phyloP scores from a whole-genome alignment of 2,329 filamentous ascomycete genomes.

The Aspergillus costaricaensis region DNA sequence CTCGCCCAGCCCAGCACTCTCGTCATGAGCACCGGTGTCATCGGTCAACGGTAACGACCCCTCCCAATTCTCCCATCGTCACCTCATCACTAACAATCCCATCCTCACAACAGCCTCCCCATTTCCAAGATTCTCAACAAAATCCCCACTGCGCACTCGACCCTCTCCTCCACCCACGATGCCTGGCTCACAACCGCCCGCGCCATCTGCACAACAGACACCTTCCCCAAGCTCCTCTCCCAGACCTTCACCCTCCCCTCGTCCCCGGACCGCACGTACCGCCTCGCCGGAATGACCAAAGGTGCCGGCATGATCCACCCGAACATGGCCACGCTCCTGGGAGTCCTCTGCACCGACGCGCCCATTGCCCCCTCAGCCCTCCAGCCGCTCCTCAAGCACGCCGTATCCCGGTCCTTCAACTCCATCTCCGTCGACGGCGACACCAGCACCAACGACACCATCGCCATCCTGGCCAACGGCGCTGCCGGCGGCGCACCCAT shows the following conservation, averaged over 20 bases:
- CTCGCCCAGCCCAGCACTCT: slow-evolving; percentile 64
- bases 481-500: slow-evolving; percentile 75
- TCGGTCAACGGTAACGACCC: slow-evolving; percentile 72
- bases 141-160: slow-evolving; percentile 73
- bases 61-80: neutral
- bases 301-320: slow-evolving; percentile 99
- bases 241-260: slow-evolving; percentile 81
- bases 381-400: slow-evolving; percentile 68
- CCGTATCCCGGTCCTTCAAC: slow-evolving; percentile 88
- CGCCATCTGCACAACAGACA: slow-evolving; percentile 97
- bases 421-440: slow-evolving; percentile 96
- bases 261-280: slow-evolving; percentile 72
- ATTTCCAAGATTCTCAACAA: slow-evolving; percentile 85
- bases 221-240: slow-evolving; percentile 93
- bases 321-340: slow-evolving; percentile 96
- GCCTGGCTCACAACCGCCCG: slow-evolving; percentile 85
- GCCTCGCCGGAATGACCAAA: slow-evolving; percentile 93
- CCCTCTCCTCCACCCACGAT: slow-evolving; percentile 73
- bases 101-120: slow-evolving; percentile 62
- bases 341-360: slow-evolving; percentile 88
- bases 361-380: slow-evolving; percentile 71
- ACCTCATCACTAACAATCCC: neutral
- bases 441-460: slow-evolving; percentile 95
- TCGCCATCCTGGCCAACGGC: slow-evolving; percentile 93
- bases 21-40: slow-evolving; percentile 98